Conservation (phyloP, 805 yeast species). For the Wickerhamomyces mucosus region DNA sequence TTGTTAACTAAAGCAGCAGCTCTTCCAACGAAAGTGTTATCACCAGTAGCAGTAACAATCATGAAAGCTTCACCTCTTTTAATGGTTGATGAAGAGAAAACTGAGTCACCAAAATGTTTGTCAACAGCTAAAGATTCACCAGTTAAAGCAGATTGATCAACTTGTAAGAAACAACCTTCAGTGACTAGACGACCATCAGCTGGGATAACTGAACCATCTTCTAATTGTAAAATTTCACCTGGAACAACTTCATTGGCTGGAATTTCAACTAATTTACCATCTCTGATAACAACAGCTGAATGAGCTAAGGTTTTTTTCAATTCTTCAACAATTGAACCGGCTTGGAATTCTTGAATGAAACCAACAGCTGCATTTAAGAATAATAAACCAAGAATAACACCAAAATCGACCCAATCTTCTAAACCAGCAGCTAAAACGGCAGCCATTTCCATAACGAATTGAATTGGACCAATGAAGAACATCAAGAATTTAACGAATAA, state of each 20-base stretch:
- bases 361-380: conserved; percentile 87
- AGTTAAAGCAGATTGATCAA: conserved; percentile 94
- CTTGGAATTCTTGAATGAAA: conserved; percentile 95
- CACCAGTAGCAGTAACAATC: conserved; percentile 94
- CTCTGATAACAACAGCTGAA: conserved; percentile 78
- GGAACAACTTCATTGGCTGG: conserved; percentile 85
- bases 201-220: conserved; percentile 88
- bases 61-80: conserved; percentile 93
- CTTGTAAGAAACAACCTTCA: conserved; percentile 79
- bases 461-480: conserved; percentile 93
- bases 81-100: conserved; percentile 89
- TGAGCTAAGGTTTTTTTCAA: conserved; percentile 91
- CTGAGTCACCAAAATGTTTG: conserved; percentile 78
- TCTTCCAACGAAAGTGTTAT: conserved; percentile 91
- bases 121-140: conserved; percentile 97
- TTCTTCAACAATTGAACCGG: conserved; percentile 96
- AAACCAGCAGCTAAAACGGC: conserved; percentile 93
- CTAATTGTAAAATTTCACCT: conserved; percentile 88
- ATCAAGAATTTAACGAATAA: conserved; percentile 66
- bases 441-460: conserved; percentile 96
- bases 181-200: conserved; percentile 88
- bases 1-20: conserved; percentile 95
- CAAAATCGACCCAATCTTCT: conserved; percentile 98
- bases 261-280: conserved; percentile 67
- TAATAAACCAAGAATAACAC: conserved; percentile 87